These are phyloP conservation scores for Aureobasidium sp. DNA, from an alignment of 2,329 filamentous ascomycete species.

Conservation along the genomic window DNA sequence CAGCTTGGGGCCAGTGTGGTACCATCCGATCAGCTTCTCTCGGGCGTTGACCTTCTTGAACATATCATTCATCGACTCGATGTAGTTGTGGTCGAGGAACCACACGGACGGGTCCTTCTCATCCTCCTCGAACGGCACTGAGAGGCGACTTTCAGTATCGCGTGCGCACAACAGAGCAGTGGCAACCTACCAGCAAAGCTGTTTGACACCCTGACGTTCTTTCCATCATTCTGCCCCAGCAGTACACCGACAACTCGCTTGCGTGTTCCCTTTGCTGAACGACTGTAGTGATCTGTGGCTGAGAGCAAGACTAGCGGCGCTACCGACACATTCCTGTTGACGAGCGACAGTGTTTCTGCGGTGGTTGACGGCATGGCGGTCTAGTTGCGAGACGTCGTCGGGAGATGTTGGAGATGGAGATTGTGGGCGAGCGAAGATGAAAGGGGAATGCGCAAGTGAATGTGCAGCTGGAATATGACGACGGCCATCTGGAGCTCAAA, in stretches of 20 bases:
- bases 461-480: background rate
- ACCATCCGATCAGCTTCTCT: conserved; percentile 99
- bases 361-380: conserved; percentile 85
- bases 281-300: conserved; percentile 96
- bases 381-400: background rate
- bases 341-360: conserved; percentile 90
- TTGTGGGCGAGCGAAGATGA: background rate
- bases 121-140: conserved; percentile 97
- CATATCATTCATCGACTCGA: conserved; percentile 99
- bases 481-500: background rate
- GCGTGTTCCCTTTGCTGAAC: conserved; percentile 80
- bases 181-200: conserved; percentile 79
- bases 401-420: background rate
- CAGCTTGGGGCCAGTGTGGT: conserved; percentile 95
- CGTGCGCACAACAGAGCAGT: background rate
- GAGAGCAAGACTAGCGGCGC: conserved; percentile 96
- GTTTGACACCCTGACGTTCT: conserved; percentile 95
- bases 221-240: conserved; percentile 90
- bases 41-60: conserved; percentile 99
- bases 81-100: conserved; percentile 99
- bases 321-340: conserved; percentile 91
- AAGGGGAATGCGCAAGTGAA: conserved; percentile 2
- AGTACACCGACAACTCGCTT: conserved; percentile 90
- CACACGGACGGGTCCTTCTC: conserved; percentile 97
- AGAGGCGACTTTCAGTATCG: conserved; percentile 18